Evolutionary conservation across 208 protist species (phyloP), one percentile per base, ranked within the genome.

Genomic region (Trypanosoma platydactyli): DNA sequence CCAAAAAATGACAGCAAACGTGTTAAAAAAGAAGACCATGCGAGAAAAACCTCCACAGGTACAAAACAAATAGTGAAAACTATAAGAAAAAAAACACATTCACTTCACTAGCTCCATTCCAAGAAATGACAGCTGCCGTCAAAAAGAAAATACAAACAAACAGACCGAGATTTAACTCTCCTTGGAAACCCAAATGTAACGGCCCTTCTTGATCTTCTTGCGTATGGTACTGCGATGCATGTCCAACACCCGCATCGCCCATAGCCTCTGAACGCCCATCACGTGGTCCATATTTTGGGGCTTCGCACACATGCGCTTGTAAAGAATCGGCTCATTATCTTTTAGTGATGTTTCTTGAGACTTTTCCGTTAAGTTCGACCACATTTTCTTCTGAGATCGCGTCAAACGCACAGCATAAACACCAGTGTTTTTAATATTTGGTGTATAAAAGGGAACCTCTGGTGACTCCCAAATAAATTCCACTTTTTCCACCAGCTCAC

Each of bases 321-420:
- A 66, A 30, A 57, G 18, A 22, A n/a, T 42, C 46, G 29, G 1
- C 29, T 66, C 61, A 16, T 57, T 27, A 49, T 30, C 40, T 49
- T 44, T 24, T 48, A 30, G 35, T 9, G 61, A 38, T 15, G 22
- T 38, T 24, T 1, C 46, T 12, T 29, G 7, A 35, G 9, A 29
- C 33, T 20, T 30, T 38, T 57, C 49, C 11, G 24, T 41, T 49
- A 35, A 22, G 30, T 35, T 18, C 12, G 30, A 13, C 12, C 25
- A 0, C 61, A 54, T 57, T 38, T n/a, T 0, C 33, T 30, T 57
- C 24, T 18, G 1, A n/a, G 61, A 66, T 7, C 61, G 61, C 18
- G 61, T 66, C 42, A 66, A 45, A 57, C 61, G 61, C 25, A 66
- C 61, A 29, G n/a, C 35, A 41, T 66, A 66, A 1, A 57, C 18